A percentile compares a stretch with the other conserved stretches of the same genome.
phyloP scores from a whole-genome alignment of 2,329 filamentous ascomycete species.

The Penicillium vulpinum region DNA sequence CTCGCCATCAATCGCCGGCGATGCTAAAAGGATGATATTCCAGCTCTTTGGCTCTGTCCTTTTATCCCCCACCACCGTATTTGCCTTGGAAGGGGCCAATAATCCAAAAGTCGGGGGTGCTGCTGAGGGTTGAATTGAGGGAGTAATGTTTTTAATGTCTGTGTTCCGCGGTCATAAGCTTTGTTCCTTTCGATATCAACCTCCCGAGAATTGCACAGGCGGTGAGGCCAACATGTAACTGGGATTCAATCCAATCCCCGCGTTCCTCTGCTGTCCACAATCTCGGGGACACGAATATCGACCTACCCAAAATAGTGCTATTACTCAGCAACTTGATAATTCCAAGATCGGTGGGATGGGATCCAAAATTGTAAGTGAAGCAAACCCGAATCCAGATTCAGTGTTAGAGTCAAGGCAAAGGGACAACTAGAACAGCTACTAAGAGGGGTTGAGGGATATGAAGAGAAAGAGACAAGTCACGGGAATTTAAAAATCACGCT shows the following conservation, averaged over 20 bases:
- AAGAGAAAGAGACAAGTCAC: constrained; percentile 31
- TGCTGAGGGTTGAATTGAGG: constrained; percentile 7
- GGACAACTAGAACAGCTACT: constrained; percentile 8
- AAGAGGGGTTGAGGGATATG: constrained; percentile 26
- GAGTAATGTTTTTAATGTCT: constrained; percentile 4
- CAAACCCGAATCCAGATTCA: background rate
- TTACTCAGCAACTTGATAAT: constrained; percentile 14
- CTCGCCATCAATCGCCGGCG: constrained; percentile 33
- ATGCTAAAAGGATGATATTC: constrained; percentile 16
- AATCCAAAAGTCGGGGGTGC: background rate
- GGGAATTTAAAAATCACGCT: constrained; percentile 26
- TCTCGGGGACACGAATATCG: constrained; percentile 17
- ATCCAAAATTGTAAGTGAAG: background rate
- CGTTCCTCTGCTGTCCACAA: constrained; percentile 22
- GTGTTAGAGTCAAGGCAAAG: constrained; percentile 9
- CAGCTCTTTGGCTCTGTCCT: constrained; percentile 20
- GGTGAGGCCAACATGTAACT: constrained; percentile 2
- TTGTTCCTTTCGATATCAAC: background rate
- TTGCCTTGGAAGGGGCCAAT: constrained; percentile 12
- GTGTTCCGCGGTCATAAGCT: background rate
- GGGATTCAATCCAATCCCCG: constrained; percentile 1
- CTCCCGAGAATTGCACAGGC: background rate
- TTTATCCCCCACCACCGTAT: constrained; percentile 19
- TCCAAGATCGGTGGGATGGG: background rate
- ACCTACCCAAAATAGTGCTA: constrained; percentile 24